Evolutionary conservation across 2,329 filamentous ascomycete species (phyloP).

Genomic region (Zymoseptoria tritici): DNA sequence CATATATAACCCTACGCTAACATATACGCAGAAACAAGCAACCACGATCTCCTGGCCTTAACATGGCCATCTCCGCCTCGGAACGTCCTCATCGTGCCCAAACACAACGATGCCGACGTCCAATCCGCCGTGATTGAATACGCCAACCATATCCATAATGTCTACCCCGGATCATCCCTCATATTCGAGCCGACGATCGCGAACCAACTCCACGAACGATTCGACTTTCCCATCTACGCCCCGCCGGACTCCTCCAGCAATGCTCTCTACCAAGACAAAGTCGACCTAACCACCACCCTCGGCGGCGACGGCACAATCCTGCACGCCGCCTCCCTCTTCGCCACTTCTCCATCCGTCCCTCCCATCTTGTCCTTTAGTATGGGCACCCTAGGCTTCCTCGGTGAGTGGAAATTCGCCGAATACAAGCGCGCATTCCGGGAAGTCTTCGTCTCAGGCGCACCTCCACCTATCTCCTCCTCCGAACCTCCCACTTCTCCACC

Average conservation of each 20-base stretch:
- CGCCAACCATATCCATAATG: conserved; percentile 61
- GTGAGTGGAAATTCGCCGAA: conserved; percentile 92
- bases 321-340: conserved; percentile 78
- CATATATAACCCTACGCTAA: conserved; percentile 14
- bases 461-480: conserved; percentile 16
- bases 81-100: conserved; percentile 63
- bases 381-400: conserved; percentile 89
- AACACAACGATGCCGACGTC: conserved; percentile 51
- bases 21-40: conserved; percentile 42
- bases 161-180: conserved; percentile 74
- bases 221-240: conserved; percentile 67
- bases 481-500: conserved; percentile 13
- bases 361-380: conserved; percentile 94
- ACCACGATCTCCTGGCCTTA: conserved; percentile 56
- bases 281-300: conserved; percentile 82
- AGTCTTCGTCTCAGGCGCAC: conserved; percentile 74
- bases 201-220: conserved; percentile 57
- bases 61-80: conserved; percentile 62
- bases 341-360: conserved; percentile 70
- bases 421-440: conserved; percentile 88
- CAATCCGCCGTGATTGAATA: conserved; percentile 53
- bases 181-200: conserved; percentile 77
- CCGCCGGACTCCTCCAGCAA: conserved; percentile 32
- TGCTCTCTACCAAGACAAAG: conserved; percentile 62
- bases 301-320: conserved; percentile 90